phyloP scores from a whole-genome alignment of 2,329 filamentous ascomycete species.

The Aureobasidium sp. region DNA sequence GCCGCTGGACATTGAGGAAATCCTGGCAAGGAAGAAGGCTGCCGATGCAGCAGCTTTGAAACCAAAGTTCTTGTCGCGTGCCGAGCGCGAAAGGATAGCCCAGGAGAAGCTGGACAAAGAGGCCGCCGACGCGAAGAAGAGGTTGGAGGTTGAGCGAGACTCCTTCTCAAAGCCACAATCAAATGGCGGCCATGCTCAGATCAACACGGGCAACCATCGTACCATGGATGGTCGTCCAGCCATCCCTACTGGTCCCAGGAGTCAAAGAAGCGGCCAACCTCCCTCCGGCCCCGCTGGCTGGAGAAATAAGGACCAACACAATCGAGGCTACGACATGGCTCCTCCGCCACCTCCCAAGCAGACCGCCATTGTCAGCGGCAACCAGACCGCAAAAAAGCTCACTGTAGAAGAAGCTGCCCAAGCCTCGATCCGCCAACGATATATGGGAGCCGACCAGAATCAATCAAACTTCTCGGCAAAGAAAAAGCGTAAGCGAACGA shows the following conservation, averaged over 20 bases:
- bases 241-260: constrained; percentile 64
- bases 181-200: constrained; percentile 12
- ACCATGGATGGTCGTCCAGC: constrained; percentile 18
- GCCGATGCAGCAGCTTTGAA: constrained; percentile 77
- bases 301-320: constrained; percentile 31
- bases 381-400: constrained; percentile 34
- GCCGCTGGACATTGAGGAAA: constrained; percentile 75
- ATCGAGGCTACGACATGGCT: constrained; percentile 44
- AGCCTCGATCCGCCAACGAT: constrained; percentile 65
- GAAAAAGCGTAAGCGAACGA: constrained; percentile 89
- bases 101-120: constrained; percentile 69
- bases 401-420: constrained; percentile 57
- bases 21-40: constrained; percentile 76
- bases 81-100: constrained; percentile 70
- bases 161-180: constrained; percentile 11
- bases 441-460: constrained; percentile 86
- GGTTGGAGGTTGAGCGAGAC: constrained; percentile 33
- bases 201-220: constrained; percentile 10
- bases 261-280: constrained; percentile 33
- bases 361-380: constrained; percentile 27
- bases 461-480: constrained; percentile 84
- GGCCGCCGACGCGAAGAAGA: constrained; percentile 52
- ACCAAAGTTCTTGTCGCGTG: constrained; percentile 79
- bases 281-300: constrained; percentile 33
- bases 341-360: constrained; percentile 39